A percentile compares a stretch with the other conserved stretches of the same genome.
Evolutionary conservation across 2,329 filamentous ascomycete species (phyloP).

Genomic region (Trichoderma guizhouense): DNA sequence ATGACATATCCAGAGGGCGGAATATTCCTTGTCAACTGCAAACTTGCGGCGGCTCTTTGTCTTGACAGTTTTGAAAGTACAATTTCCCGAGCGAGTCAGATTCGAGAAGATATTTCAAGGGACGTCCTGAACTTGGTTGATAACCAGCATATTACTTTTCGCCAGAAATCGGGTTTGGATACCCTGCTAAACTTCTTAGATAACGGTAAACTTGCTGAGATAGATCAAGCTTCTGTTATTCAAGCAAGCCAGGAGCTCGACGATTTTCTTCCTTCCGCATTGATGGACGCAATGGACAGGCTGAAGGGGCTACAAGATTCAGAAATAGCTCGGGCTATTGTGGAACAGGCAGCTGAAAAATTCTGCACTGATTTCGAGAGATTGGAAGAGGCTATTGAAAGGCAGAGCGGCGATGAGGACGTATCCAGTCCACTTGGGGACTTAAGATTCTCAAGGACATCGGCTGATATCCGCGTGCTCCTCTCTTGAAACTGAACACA

Average conservation of each 20-base stretch:
- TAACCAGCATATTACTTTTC: constrained; percentile 70
- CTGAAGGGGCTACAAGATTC: constrained; percentile 71
- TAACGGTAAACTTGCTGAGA: constrained; percentile 28
- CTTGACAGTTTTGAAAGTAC: constrained; percentile 65
- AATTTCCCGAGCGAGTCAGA: constrained; percentile 48
- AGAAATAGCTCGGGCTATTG: constrained; percentile 68
- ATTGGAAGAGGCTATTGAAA: constrained; percentile 48
- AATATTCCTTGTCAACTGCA: constrained; percentile 73
- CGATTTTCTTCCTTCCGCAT: constrained; percentile 84
- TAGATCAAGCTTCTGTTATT: constrained; percentile 44
- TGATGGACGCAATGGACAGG: constrained; percentile 87
- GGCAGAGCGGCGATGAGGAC: constrained; percentile 35
- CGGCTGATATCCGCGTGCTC: constrained; percentile 57
- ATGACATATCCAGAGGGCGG: constrained; percentile 58
- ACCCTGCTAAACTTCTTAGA: constrained; percentile 58
- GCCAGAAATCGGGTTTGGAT: constrained; percentile 69
- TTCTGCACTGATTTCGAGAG: constrained; percentile 84
- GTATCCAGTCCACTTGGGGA: constrained; percentile 26
- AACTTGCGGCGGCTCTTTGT: constrained; percentile 54
- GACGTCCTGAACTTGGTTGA: constrained; percentile 58
- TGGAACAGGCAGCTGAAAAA: constrained; percentile 74
- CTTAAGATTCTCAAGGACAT: constrained; percentile 51
- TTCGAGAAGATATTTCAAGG: constrained; percentile 55
- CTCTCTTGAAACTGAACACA: constrained; percentile 29
- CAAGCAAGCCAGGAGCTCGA: constrained; percentile 74